A percentile compares a stretch with the other conserved stretches of the same genome.
Evolutionary conservation across 2,329 filamentous ascomycete species (phyloP).

Genomic region (Aurifilum marmelostoma): DNA sequence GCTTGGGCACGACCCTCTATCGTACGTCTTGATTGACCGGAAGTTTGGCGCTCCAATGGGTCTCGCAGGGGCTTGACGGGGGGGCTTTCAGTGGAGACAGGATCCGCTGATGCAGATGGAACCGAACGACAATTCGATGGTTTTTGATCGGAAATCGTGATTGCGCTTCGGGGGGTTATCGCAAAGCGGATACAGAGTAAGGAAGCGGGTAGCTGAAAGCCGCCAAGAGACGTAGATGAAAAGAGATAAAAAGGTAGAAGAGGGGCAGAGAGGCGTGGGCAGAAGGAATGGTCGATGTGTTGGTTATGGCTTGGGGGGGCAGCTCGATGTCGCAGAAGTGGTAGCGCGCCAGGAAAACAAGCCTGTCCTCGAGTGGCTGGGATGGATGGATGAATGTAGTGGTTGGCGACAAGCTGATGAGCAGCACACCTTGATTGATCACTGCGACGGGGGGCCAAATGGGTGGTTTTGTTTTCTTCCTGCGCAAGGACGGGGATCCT

Average conservation of each 20-base stretch:
- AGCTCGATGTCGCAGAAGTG: constrained; percentile 29
- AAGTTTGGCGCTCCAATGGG: constrained; percentile 20
- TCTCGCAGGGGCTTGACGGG: constrained; percentile 24
- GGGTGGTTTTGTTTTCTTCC: neutral
- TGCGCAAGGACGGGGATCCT: neutral
- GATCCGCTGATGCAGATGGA: constrained; percentile 20
- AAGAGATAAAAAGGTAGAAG: neutral
- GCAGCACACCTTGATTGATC: constrained; percentile 8
- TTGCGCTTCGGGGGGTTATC: constrained; percentile 12
- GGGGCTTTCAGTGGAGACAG: constrained; percentile 19
- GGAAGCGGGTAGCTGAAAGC: constrained; percentile 4
- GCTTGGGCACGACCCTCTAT: constrained; percentile 14
- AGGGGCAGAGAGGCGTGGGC: neutral
- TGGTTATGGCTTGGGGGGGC: neutral
- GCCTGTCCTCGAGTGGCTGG: constrained; percentile 35
- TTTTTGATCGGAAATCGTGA: constrained; percentile 22
- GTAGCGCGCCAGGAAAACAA: constrained; percentile 35
- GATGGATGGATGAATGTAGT: constrained; percentile 27
- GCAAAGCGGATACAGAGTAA: neutral
- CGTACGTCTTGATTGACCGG: constrained; percentile 22
- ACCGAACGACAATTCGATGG: constrained; percentile 23
- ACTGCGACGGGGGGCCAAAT: neutral
- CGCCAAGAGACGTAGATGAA: neutral
- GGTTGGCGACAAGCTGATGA: constrained; percentile 19
- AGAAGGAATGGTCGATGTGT: constrained; percentile 1